Base-by-base conservation (phyloP, 202 grass and related monocot species). In the Hordeum pubiflorum region DNA sequence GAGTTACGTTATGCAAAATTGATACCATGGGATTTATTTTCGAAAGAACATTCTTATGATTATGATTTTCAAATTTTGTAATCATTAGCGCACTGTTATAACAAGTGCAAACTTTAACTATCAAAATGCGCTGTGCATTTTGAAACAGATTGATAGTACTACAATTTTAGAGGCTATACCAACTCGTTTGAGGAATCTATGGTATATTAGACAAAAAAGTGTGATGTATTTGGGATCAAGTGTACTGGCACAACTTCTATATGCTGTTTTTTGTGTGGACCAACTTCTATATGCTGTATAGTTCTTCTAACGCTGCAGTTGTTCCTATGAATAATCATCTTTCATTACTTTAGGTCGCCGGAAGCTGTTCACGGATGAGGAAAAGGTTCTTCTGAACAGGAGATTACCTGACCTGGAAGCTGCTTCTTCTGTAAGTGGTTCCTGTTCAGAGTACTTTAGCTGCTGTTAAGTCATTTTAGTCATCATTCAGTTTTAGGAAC, bases 371-470 rank as follows among this genome's bases (percentile, higher is more conserved):
- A 87, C 96, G 38, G 29, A 82, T 27, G 89, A 96, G 54, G 92
- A 96, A 81, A 99, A 91, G 72, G 22, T 76, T 80, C 85, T 96
- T 62, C 72, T 99, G 56, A 99, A 93, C 70, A 95, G 80, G 75
- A 93, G 90, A 79, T 79, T 83, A 67, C 96, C 96, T 91, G 86
- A 96, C 88, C 87, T 99, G 29, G 86, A 82, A 46, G 74, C 85
- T 66, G 80, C 90, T 77, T 74, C 87, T 86, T 93, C 90, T 63
- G 96, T 99, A 89, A 91, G 88, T 57, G 3, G 32, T 79, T 38
- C 34, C 33, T 80, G 2, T 60, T 38, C 26, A 78, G 39, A 57
- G 20, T 3, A 50, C 33, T 76, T 64, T 11, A 71, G 6, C 62
- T 69, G 2, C 41, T 69, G 15, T 69, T 1, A 36, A 27, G 26